Conservation (phyloP, 2,329 filamentous ascomycete species). For the Thelonectria blattea region DNA sequence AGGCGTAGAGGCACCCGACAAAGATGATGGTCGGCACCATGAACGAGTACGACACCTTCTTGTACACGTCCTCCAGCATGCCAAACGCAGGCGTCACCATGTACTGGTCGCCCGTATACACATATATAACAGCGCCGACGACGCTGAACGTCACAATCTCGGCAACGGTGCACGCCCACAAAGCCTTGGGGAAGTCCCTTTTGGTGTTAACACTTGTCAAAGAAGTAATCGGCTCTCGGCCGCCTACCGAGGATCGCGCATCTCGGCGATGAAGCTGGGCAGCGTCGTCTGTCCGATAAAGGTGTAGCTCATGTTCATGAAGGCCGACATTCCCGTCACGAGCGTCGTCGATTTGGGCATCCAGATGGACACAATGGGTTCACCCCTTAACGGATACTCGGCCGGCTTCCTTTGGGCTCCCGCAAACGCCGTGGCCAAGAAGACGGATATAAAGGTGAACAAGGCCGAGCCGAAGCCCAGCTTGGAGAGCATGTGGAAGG, state of each 20-base stretch:
- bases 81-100: slow-evolving; percentile 88
- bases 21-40: slow-evolving; percentile 97
- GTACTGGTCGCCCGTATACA: slow-evolving; percentile 89
- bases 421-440: slow-evolving; percentile 83
- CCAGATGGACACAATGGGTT: slow-evolving; percentile 71
- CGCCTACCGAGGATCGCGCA: slow-evolving; percentile 70
- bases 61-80: slow-evolving; percentile 77
- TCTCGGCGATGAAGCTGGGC: slow-evolving; percentile 94
- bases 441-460: slow-evolving; percentile 88
- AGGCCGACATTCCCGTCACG: slow-evolving; percentile 82
- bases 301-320: slow-evolving; percentile 94
- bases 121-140: slow-evolving; percentile 82
- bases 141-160: slow-evolving; percentile 86
- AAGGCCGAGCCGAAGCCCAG: slow-evolving; percentile 79
- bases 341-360: slow-evolving; percentile 79
- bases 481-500: slow-evolving; percentile 80
- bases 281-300: slow-evolving; percentile 96
- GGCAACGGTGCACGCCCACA: slow-evolving; percentile 88
- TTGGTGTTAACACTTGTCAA: slow-evolving; percentile 35
- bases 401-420: slow-evolving; percentile 77
- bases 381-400: slow-evolving; percentile 63
- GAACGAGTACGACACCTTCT: slow-evolving; percentile 90
- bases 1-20: slow-evolving; percentile 90
- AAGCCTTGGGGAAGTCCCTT: slow-evolving; percentile 88
- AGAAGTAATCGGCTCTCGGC: background rate